phyloP scores from a whole-genome alignment of 108 stramenopile species.

The Nannochloropsis gaditana region DNA sequence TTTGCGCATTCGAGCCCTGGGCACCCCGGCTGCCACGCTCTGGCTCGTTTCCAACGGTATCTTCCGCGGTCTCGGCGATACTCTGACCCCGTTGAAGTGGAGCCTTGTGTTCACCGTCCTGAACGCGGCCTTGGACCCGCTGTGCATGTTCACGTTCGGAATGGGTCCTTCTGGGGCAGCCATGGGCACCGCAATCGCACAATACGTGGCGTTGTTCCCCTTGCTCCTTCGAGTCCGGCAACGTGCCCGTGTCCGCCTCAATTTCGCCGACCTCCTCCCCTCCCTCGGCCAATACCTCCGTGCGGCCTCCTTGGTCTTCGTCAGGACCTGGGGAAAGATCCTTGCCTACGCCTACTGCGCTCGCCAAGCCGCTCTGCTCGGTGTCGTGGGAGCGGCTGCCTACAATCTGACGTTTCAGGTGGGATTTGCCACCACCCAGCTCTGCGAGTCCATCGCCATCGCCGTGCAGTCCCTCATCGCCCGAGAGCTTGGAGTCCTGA shows the following conservation, averaged over 20 bases:
- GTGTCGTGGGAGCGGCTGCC: slow-evolving; percentile 72
- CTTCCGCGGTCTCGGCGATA: slow-evolving; percentile 87
- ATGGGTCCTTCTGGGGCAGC: slow-evolving; percentile 84
- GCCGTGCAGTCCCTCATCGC: slow-evolving; percentile 74
- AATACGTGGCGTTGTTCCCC: slow-evolving; percentile 70
- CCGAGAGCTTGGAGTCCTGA: slow-evolving; percentile 61
- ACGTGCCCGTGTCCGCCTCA: neutral
- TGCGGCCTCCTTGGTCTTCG: slow-evolving; percentile 68
- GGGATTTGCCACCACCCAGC: slow-evolving; percentile 85
- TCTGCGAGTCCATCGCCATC: slow-evolving; percentile 75
- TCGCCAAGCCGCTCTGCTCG: slow-evolving; percentile 64
- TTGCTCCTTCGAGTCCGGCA: slow-evolving; percentile 47
- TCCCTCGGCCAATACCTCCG: slow-evolving; percentile 61
- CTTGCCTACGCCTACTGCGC: slow-evolving; percentile 77
- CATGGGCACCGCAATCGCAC: slow-evolving; percentile 75
- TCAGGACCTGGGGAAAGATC: slow-evolving; percentile 76
- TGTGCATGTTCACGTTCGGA: slow-evolving; percentile 72
- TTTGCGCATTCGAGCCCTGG: slow-evolving; percentile 67
- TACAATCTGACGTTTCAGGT: slow-evolving; percentile 85
- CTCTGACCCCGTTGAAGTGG: slow-evolving; percentile 72
- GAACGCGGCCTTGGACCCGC: slow-evolving; percentile 74
- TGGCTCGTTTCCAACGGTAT: slow-evolving; percentile 85
- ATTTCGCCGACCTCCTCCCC: neutral
- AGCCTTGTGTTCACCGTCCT: slow-evolving; percentile 65
- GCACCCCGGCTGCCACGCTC: slow-evolving; percentile 76